Evolutionary conservation across 306 rosid genomes (phyloP), one percentile per base, ranked within the genome.

Genomic region (Dalbergia cochinchinensis): DNA sequence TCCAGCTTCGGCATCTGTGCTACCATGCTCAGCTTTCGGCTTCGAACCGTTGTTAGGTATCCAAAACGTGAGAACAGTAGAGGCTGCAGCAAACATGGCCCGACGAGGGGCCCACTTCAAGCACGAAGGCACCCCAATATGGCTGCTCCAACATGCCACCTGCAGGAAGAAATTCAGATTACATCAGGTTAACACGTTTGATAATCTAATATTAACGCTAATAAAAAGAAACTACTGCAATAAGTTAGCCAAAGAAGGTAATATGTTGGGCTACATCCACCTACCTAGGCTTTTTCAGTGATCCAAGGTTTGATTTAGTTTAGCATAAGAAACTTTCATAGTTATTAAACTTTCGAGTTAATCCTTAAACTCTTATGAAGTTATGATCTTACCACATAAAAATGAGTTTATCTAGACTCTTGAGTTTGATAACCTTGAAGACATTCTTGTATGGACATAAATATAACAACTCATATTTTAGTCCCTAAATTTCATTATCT

Each of bases 61-160:
- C 99, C 98, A 95, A 74, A 95, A 93, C 11, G 97, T 91, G 44
- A 95, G 97, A 69, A 91, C 96, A n/a, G 87, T 85, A 8, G 98
- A 93, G 11, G 98, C 98, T n/a, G 97, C 94, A 3, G 86, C 98
- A 15, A 93, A 89, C 99, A 95, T 95, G 81, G 90, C 93, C 26
- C 97, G 86, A 58, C 94, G 97, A 50, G 98, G 98, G 65, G 97
- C 97, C 97, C 99, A 93, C 81, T 89, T 95, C 89, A 95, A 80
- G 93, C 99, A 93, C 3, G 83, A 95, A 31, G 97, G 89, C 48
- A 90, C 96, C 3, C 99, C 98, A 44, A 95, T 88, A 71, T 89
- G 87, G 34, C 97, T 95, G 87, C 69, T 91, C 99, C 97, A 93
- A 87, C 84, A 64, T 71, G 94, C 94, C 83, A 95, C 96, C 99